Evolutionary conservation across 2,329 filamentous ascomycete genomes (phyloP), one percentile per base, ranked within the genome.

Genomic region (Penicillium sumatraense): DNA sequence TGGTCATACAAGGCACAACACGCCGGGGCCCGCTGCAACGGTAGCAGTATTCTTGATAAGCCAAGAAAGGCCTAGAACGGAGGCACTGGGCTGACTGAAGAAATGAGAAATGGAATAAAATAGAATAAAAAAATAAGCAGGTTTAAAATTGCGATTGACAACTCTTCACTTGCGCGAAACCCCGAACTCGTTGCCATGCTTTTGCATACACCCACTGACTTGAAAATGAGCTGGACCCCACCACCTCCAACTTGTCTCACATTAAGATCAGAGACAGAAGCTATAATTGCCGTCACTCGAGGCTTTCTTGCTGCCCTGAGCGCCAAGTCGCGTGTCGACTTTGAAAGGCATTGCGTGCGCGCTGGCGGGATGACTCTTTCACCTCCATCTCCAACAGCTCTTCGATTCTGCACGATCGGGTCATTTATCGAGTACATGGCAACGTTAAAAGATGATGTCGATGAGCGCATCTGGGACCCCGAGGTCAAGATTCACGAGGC

Each of bases 391-490:
- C 61, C 70, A 4, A 65, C 59, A 14, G 42, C 61, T 4, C 63
- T 70, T n/a, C 69, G 71, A 13, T 73, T 73, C 50, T 72, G 70
- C 52, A 72, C 71, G 0, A 71, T 73, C 38, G 70, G 70, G 2
- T 63, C 68, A 9, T 73, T 72, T 40, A 67, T 72, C 42, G 70
- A 73, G 55, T 66, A 70, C 20, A 61, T 72, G 33, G 50, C 64
- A 0, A 61, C 61, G 10, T 51, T 72, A 11, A 56, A 64, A 49
- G 68, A 68, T 23, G 65, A 69, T n/a, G 70, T 72, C 38, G 59
- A 73, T 24, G 71, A 73, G 56, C 65, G 65, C 1, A 72, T 72
- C 29, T 72, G 69, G 69, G 63, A 72, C 38, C 68, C 68, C 1
- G 68, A 72, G 41, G 68, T 73, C 14, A 71, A 68, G 54, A 58